Base-by-base conservation (phyloP, 345 rosid species). In the Gossypium ekmanianum region DNA sequence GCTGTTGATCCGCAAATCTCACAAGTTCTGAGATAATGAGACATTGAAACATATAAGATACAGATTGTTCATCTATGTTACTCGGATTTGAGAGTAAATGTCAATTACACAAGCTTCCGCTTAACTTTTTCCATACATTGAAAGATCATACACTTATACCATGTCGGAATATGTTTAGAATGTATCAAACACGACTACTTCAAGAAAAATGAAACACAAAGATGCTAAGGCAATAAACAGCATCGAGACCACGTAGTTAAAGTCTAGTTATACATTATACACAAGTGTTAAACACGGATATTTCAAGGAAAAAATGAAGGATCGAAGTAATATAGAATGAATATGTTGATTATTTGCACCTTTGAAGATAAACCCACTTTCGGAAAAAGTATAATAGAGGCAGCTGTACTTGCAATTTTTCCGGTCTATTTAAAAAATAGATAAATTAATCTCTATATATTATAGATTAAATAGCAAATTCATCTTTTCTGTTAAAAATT, bases 1-100 rank as follows among this genome's bases (percentile, higher is more conserved):
- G 98, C 98, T 24, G 87, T 74, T 18, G 97, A 86, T 66, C 98
- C 96, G 39, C 98, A 94, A n/a, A 94, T 93, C 87, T 94, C 98
- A 77, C 98, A 94, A 56, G 90, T 92, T 82, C 98, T 93, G 87
- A 79, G 79, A 2, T 75, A 27, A 10, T 1, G 27, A 12, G 48
- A 45, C 4, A 45, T 13, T 45, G 55, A 24, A 68, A 43, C 44
- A 50, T 26, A 16, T 13, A 24, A 48, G 72, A 14, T 24, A 24
- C 44, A 68, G 43, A 50, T 4, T 50, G 2, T 68, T 68, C 44
- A 24, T 26, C 29, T 13, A 47, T 20, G 57, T 18, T 29, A 47
- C 22, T 16, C 8, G 20, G 11, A 54, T 54, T 29, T 29, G 39
- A 29, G 39, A 29, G 39, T 29, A 4, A 29, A 29, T 29, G 39